Conservation (phyloP, 108 stramenopile genomes). For the Nitzschia sp. region DNA sequence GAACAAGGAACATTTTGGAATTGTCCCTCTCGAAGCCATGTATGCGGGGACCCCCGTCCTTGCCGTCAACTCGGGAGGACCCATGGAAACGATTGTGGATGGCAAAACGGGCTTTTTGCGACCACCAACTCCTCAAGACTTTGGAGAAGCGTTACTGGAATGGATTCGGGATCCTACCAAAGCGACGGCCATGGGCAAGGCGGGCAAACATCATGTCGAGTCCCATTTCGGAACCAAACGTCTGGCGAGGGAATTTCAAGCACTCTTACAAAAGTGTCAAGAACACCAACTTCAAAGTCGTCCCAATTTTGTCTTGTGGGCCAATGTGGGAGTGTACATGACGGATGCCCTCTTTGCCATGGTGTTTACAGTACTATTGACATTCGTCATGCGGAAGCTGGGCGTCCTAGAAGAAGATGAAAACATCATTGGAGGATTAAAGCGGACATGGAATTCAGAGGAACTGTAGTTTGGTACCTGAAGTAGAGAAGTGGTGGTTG, state of each 20-base stretch:
- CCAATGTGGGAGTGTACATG: conserved; percentile 11
- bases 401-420: conserved; percentile 14
- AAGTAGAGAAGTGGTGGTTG: not conserved
- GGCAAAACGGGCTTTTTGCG: conserved; percentile 88
- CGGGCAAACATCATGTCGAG: conserved; percentile 63
- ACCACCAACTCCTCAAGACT: conserved; percentile 57
- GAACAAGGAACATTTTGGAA: conserved; percentile 96
- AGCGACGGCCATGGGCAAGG: conserved; percentile 60
- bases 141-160: conserved; percentile 65
- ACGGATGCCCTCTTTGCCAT: conserved; percentile 25
- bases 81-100: conserved; percentile 89
- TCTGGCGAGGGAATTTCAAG: conserved; percentile 65
- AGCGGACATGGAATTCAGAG: not conserved
- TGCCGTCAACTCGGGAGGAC: conserved; percentile 88
- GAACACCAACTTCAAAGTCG: not conserved
- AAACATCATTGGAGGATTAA: conserved; percentile 22
- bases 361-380: conserved; percentile 9
- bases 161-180: conserved; percentile 46
- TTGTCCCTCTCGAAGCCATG: conserved; percentile 99
- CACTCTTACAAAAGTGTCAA: conserved; percentile 49
- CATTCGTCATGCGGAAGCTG: conserved; percentile 5
- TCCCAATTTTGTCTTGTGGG: conserved; percentile 15
- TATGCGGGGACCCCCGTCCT: conserved; percentile 87
- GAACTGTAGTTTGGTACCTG: conserved; percentile 17
- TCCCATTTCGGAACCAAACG: conserved; percentile 63